These are phyloP conservation scores for Xylaria sp. DNA, from an alignment of 2,329 filamentous ascomycete genomes.

Conservation along the genomic window DNA sequence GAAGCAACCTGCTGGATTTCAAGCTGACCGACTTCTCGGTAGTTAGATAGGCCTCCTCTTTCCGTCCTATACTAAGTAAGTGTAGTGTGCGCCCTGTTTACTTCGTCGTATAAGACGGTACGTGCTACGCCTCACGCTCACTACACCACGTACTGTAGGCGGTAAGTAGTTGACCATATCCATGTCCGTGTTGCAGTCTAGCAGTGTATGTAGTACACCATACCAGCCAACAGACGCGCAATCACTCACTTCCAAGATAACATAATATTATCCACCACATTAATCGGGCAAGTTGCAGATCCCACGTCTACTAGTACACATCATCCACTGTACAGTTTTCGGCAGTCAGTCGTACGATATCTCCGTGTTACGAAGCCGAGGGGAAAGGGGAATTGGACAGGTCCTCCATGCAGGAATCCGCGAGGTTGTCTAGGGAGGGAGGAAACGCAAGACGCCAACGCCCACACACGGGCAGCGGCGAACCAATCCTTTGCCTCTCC, in stretches of 20 bases:
- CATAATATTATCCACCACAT: not conserved
- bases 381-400: not conserved
- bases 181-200: not conserved
- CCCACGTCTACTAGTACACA: not conserved
- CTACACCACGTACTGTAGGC: not conserved
- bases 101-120: constrained; percentile 2
- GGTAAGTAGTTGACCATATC: constrained; percentile 4
- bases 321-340: not conserved
- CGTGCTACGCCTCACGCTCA: constrained; percentile 10
- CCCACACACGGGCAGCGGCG: not conserved
- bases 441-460: not conserved
- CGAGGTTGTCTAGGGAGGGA: not conserved
- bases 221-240: constrained; percentile 8
- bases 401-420: constrained; percentile 19
- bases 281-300: not conserved
- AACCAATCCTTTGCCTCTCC: constrained; percentile 10
- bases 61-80: not conserved
- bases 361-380: constrained; percentile 8
- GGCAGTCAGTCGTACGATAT: constrained; percentile 13
- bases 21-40: constrained; percentile 12
- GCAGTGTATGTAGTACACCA: not conserved
- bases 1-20: no score
- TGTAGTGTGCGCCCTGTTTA: not conserved
- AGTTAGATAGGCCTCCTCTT: not conserved
- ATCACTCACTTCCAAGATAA: not conserved